These are phyloP conservation scores for Trametes hirsuta DNA, from an alignment of 1,284 basidiomycete species.

Conservation along the genomic window DNA sequence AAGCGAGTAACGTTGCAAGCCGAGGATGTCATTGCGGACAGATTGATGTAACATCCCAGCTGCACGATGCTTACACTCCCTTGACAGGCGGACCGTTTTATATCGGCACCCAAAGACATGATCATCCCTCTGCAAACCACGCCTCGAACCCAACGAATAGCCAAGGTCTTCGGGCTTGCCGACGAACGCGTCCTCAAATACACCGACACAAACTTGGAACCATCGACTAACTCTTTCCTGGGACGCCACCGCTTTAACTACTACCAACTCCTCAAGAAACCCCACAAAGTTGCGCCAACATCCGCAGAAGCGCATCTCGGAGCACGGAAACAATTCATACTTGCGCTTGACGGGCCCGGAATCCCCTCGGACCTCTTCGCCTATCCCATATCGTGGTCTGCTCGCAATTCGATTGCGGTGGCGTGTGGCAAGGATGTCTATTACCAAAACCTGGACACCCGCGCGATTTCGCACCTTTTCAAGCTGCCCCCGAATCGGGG, in stretches of 20 bases:
- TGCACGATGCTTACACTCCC: not conserved
- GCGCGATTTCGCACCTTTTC: constrained; percentile 47
- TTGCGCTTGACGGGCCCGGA: constrained; percentile 53
- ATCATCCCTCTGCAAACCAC: constrained; percentile 48
- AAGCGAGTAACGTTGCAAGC: too few relatives aligned
- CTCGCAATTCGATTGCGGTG: constrained; percentile 48
- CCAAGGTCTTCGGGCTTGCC: constrained; percentile 47
- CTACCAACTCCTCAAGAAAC: constrained; percentile 41
- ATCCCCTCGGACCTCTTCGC: constrained; percentile 50
- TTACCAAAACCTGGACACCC: constrained; percentile 51
- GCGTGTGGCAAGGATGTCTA: constrained; percentile 52
- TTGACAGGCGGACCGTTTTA: constrained; percentile 51
- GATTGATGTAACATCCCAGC: not conserved
- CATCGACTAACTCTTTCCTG: constrained; percentile 38
- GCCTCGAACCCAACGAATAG: constrained; percentile 51
- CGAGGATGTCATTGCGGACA: too few relatives aligned
- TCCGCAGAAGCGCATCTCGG: constrained; percentile 48
- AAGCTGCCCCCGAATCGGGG: constrained; percentile 32
- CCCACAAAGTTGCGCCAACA: constrained; percentile 37
- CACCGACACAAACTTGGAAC: constrained; percentile 33
- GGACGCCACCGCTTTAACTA: constrained; percentile 41
- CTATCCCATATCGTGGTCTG: constrained; percentile 51
- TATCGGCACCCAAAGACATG: constrained; percentile 41
- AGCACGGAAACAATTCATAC: constrained; percentile 47
- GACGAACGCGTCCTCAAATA: constrained; percentile 49